A percentile compares a stretch with the other conserved stretches of the same genome.
These are phyloP conservation scores for Pleodorina starrii DNA, from an alignment of 139 green algal species.

Conservation along the genomic window DNA sequence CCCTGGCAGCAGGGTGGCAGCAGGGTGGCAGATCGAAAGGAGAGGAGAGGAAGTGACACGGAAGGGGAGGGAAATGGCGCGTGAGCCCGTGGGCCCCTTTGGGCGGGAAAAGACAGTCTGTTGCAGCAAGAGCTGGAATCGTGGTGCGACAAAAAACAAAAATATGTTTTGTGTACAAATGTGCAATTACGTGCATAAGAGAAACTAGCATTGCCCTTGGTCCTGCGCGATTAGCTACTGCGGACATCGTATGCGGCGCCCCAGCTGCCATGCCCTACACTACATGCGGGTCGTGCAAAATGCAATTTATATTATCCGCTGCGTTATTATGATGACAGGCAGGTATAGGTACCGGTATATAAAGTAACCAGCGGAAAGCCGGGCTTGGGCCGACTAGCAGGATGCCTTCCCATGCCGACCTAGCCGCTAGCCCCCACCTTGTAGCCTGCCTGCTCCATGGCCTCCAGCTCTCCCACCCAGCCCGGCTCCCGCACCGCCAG, in stretches of 20 bases:
- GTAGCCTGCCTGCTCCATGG: slow-evolving; percentile 65
- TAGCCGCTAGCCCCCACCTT: slow-evolving; percentile 51
- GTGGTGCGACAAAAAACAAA: not conserved
- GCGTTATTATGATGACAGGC: not conserved
- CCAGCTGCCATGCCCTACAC: not conserved
- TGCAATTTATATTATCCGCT: no score
- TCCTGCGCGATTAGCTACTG: not conserved
- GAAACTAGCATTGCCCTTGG: not conserved
- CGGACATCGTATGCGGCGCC: not conserved
- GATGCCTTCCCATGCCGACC: not conserved
- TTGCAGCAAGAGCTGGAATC: not conserved
- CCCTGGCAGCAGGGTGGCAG: slow-evolving; percentile 53
- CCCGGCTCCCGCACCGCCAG: slow-evolving; percentile 52
- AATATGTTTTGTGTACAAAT: not conserved
- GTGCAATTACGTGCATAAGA: not conserved
- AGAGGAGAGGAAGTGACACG: not conserved
- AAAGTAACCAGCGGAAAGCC: no score
- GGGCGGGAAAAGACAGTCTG: not conserved
- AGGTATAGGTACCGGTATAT: not conserved
- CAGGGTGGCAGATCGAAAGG: not conserved
- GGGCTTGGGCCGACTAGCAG: no score
- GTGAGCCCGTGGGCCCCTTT: not conserved
- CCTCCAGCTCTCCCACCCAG: slow-evolving; percentile 81
- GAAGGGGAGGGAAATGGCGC: not conserved
- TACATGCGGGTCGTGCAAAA: no score